phyloP scores from a whole-genome alignment of 163 green algal genomes.

The Scenedesmus sp. region DNA sequence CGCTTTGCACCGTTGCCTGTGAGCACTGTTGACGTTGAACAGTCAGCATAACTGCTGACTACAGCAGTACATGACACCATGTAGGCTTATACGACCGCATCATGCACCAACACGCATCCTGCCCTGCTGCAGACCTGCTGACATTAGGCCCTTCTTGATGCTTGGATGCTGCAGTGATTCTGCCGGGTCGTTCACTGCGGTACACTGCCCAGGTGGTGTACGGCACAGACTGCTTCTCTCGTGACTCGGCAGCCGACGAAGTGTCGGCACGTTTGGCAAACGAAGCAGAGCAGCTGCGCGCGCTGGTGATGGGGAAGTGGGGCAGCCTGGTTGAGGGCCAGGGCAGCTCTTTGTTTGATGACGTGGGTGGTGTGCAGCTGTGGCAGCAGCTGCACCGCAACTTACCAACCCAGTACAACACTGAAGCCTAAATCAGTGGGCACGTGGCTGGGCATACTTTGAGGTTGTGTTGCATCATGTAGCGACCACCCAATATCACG shows the following conservation, averaged over 20 bases:
- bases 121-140: not conserved
- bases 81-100: too few species aligned
- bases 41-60: too few species aligned
- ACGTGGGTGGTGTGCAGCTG: conserved; percentile 26
- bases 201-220: conserved; percentile 36
- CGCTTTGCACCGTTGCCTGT: too few species aligned
- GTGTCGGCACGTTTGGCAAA: not conserved
- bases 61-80: too few species aligned
- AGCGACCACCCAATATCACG: too few species aligned
- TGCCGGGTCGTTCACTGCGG: conserved; percentile 35
- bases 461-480: too few species aligned
- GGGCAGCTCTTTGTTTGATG: conserved; percentile 23
- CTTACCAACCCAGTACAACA: too few species aligned
- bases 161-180: not conserved
- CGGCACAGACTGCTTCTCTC: not conserved
- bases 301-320: not conserved
- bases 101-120: too few species aligned
- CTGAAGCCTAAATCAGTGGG: too few species aligned
- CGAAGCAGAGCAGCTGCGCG: not conserved
- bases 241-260: not conserved
- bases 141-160: not conserved
- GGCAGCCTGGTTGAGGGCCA: not conserved
- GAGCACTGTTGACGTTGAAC: too few species aligned
- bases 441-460: too few species aligned
- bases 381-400: conserved; percentile 45